These are phyloP conservation scores for Phytopythium chamaehyphon DNA, from an alignment of 352 stramenopile genomes.

Conservation along the genomic window DNA sequence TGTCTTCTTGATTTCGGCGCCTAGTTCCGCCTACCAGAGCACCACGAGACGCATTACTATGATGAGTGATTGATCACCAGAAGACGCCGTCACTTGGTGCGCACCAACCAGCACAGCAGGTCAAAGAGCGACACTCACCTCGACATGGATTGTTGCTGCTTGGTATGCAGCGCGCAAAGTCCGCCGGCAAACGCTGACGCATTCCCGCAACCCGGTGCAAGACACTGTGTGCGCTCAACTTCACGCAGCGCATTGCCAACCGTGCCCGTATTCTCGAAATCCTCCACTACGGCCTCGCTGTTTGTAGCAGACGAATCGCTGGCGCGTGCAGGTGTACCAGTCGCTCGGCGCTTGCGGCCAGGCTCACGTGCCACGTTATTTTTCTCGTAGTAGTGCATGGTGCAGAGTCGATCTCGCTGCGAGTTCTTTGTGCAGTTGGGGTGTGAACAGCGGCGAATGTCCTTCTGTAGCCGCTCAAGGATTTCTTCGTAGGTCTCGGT, in stretches of 20 bases:
- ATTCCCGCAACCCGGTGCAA: slow-evolving; percentile 32
- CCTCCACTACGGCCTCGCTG: slow-evolving; percentile 1
- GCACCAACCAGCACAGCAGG: too few relatives aligned
- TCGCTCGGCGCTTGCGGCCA: background rate
- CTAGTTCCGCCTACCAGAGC: slow-evolving; percentile 5
- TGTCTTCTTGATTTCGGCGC: background rate
- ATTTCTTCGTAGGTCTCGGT: slow-evolving; percentile 71
- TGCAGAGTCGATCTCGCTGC: slow-evolving; percentile 80
- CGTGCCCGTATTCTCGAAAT: slow-evolving; percentile 8
- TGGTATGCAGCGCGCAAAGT: slow-evolving; percentile 47
- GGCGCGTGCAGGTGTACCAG: background rate
- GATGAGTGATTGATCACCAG: too few relatives aligned
- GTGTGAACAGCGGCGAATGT: slow-evolving; percentile 74
- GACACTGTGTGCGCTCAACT: slow-evolving; percentile 26
- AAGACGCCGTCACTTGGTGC: too few relatives aligned
- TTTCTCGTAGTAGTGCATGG: slow-evolving; percentile 78
- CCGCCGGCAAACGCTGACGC: slow-evolving; percentile 37
- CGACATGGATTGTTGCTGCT: slow-evolving; percentile 17
- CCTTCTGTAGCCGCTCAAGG: slow-evolving; percentile 61
- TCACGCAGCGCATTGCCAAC: slow-evolving; percentile 19
- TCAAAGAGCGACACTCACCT: background rate
- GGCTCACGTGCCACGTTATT: slow-evolving; percentile 24
- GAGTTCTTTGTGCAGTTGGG: slow-evolving; percentile 84
- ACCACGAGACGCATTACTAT: background rate
- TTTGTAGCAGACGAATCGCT: background rate